These are phyloP conservation scores for Gossypium arboreum DNA, from an alignment of 345 rosid species.

Conservation along the genomic window DNA sequence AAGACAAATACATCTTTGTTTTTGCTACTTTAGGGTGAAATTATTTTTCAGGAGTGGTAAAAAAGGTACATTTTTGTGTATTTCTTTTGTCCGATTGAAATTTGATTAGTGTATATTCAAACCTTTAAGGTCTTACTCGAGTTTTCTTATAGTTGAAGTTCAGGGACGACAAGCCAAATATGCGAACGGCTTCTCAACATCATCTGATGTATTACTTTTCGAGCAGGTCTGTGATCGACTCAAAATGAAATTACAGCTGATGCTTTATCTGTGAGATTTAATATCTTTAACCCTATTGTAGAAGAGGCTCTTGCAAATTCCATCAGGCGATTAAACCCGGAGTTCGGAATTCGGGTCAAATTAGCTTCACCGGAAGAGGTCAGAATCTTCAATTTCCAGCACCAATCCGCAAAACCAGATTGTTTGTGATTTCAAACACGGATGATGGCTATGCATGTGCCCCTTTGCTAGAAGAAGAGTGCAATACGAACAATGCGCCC, in stretches of 20 bases:
- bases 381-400: background rate
- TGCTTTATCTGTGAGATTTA: background rate
- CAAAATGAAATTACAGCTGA: background rate
- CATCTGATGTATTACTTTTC: slow-evolving; percentile 14
- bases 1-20: background rate
- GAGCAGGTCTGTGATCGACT: slow-evolving; percentile 12
- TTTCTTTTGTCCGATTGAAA: background rate
- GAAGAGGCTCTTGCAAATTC: slow-evolving; percentile 29
- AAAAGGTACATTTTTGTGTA: background rate
- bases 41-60: background rate
- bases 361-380: slow-evolving; percentile 23
- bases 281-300: slow-evolving; percentile 13
- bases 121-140: background rate
- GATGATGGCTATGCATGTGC: slow-evolving; percentile 41
- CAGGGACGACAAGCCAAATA: slow-evolving; percentile 8
- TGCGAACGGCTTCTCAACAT: slow-evolving; percentile 31
- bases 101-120: background rate
- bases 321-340: slow-evolving; percentile 21
- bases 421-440: slow-evolving; percentile 36
- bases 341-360: slow-evolving; percentile 16
- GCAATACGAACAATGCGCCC: slow-evolving; percentile 12
- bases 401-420: slow-evolving; percentile 19
- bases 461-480: slow-evolving; percentile 27
- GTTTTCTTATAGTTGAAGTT: background rate
- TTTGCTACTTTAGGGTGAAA: background rate